Evolutionary conservation across 176 grass and related monocot genomes (phyloP).

Genomic region (sorghum (Sorghum bicolor)): Sorghum_bicolor_NCBIv3 NC_012876.2:7619001-7619500

Average conservation of each 20-base stretch:
- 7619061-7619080: conserved; percentile 40
- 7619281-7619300: not conserved
- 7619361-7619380: not conserved
- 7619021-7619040: not conserved
- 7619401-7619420: not conserved
- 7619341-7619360: not conserved
- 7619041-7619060: not conserved
- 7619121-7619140: not conserved
- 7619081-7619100: conserved; percentile 33
- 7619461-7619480: not conserved
- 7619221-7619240: not conserved
- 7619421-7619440: not conserved
- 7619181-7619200: not conserved
- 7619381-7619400: not conserved
- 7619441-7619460: not conserved
- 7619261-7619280: not conserved
- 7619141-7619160: conserved; percentile 1
- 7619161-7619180: not conserved
- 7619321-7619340: not conserved
- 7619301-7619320: not conserved
- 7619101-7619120: not conserved
- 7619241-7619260: not conserved
- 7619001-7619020: conserved; percentile 9
- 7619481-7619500: conserved; percentile 18
- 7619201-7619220: not conserved